These are phyloP conservation scores for Pseudocercospora musae DNA, from an alignment of 2,329 filamentous ascomycete species.

Conservation along the genomic window DNA sequence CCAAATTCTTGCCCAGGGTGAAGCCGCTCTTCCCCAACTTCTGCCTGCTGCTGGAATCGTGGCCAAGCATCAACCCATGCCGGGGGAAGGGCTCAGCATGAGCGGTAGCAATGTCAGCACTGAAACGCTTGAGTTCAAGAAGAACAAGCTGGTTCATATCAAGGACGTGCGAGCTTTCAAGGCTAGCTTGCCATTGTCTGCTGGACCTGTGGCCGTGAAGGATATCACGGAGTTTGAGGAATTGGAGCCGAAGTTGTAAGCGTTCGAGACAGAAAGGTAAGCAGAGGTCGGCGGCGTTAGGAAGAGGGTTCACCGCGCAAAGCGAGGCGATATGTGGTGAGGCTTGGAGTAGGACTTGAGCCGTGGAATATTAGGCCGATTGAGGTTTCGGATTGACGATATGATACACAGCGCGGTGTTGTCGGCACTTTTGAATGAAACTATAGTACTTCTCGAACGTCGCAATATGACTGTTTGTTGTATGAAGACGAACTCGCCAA, in stretches of 20 bases:
- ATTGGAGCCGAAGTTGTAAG: conserved; percentile 68
- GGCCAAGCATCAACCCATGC: conserved; percentile 2
- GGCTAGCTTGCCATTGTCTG: conserved; percentile 67
- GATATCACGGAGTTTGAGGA: conserved; percentile 85
- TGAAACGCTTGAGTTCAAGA: conserved; percentile 34
- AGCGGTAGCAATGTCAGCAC: conserved; percentile 34
- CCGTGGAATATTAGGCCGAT: not conserved
- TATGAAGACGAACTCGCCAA: not conserved
- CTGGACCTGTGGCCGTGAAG: conserved; percentile 68
- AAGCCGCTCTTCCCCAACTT: conserved; percentile 46
- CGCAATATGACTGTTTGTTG: not conserved
- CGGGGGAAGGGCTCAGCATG: conserved; percentile 19
- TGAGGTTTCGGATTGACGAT: not conserved
- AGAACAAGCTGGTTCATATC: conserved; percentile 60
- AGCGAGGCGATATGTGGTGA: not conserved
- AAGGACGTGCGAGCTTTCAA: conserved; percentile 79
- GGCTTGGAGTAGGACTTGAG: not conserved
- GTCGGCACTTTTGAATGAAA: not conserved
- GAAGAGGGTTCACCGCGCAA: not conserved
- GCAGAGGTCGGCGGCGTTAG: not conserved
- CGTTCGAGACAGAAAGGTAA: not conserved
- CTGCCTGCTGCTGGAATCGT: conserved; percentile 32
- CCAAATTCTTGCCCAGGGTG: conserved; percentile 49
- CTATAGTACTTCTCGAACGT: not conserved
- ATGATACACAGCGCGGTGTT: not conserved